phyloP scores from a whole-genome alignment of 257 asterid genomes.

The Salvia splendens region DNA sequence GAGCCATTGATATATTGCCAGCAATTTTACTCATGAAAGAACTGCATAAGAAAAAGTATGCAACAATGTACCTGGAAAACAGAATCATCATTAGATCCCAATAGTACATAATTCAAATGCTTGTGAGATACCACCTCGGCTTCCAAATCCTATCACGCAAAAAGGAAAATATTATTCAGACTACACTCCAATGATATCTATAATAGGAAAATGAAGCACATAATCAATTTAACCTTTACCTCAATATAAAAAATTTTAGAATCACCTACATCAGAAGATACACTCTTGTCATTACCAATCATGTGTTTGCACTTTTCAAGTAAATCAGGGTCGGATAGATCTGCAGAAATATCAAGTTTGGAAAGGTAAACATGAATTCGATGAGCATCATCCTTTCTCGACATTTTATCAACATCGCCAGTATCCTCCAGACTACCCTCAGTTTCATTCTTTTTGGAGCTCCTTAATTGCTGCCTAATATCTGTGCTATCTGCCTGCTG shows the following conservation, averaged over 20 bases:
- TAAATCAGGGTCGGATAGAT: conserved; percentile 77
- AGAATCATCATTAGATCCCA: conserved; percentile 61
- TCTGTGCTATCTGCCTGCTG: conserved; percentile 52
- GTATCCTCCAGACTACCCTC: conserved; percentile 45
- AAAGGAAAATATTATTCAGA: conserved; percentile 22
- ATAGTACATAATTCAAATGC: conserved; percentile 42
- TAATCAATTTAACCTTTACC: conserved; percentile 49
- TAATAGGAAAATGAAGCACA: conserved; percentile 12
- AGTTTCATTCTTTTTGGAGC: conserved; percentile 42
- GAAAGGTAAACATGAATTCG: conserved; percentile 61
- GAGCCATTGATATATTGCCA: neutral
- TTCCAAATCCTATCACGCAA: conserved; percentile 52
- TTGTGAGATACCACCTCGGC: conserved; percentile 37
- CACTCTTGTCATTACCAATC: conserved; percentile 43
- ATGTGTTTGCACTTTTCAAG: conserved; percentile 57
- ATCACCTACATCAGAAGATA: conserved; percentile 44
- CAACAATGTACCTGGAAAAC: conserved; percentile 65
- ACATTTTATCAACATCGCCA: conserved; percentile 33
- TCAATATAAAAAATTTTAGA: conserved; percentile 53
- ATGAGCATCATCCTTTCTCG: conserved; percentile 49
- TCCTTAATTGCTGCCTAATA: conserved; percentile 41
- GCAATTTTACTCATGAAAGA: neutral
- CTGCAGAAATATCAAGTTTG: conserved; percentile 83
- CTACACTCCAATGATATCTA: neutral
- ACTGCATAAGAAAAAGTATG: neutral